phyloP scores from a whole-genome alignment of 2,329 filamentous ascomycete species.

The Venturia oleaginea region DNA sequence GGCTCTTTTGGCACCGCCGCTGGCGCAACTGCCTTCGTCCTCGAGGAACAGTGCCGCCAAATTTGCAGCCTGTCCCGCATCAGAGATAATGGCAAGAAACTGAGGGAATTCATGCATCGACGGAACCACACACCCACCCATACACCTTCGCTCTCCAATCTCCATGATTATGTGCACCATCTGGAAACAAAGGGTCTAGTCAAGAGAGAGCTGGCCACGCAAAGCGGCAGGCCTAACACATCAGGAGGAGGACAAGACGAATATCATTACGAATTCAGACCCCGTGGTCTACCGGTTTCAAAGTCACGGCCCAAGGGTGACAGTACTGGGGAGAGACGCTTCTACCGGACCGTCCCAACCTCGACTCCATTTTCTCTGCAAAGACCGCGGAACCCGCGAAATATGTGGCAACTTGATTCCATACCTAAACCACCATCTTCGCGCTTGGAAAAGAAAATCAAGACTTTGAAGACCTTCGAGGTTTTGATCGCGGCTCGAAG shows the following conservation, averaged over 20 bases:
- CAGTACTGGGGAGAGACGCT: not conserved
- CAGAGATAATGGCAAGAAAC: slow-evolving; percentile 7
- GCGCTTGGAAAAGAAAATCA: not conserved
- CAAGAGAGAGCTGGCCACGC: not conserved
- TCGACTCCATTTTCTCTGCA: not conserved
- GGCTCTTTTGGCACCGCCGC: slow-evolving; percentile 10
- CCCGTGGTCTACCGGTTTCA: not conserved
- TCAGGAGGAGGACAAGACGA: not conserved
- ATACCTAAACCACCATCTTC: not conserved
- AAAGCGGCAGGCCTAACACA: not conserved
- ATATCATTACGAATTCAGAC: not conserved
- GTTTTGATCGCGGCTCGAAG: not conserved
- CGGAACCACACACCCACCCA: not conserved
- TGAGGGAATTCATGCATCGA: slow-evolving; percentile 4
- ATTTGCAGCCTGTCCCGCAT: slow-evolving; percentile 8
- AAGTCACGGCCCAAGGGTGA: not conserved
- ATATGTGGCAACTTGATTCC: not conserved
- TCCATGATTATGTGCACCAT: not conserved
- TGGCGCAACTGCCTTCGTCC: slow-evolving; percentile 6
- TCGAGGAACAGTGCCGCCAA: slow-evolving; percentile 10
- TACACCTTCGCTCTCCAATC: not conserved
- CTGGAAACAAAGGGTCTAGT: slow-evolving; percentile 2
- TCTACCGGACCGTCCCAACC: not conserved
- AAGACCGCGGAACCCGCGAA: not conserved
- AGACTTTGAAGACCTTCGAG: not conserved